Evolutionary conservation across 2,329 filamentous ascomycete genomes (phyloP).

Genomic region (Neonectria neomacrospora): DNA sequence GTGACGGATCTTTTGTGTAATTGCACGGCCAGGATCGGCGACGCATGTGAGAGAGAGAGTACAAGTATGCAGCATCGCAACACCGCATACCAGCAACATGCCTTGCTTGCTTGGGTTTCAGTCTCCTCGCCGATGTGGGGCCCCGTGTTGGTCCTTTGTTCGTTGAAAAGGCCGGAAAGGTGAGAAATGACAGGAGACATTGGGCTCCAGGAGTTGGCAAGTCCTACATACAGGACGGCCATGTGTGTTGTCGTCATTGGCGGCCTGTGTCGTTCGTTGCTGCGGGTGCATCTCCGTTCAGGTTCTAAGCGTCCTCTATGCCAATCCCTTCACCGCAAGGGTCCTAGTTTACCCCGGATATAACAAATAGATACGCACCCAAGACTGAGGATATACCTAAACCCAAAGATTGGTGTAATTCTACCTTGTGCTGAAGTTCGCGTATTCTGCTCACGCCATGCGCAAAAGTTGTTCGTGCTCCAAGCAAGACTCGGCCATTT

Average conservation of each 20-base stretch:
- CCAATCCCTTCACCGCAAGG: too few species aligned
- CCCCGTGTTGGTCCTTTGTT: background rate
- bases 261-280: too few species aligned
- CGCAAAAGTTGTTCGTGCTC: too few species aligned
- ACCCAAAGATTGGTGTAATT: too few species aligned
- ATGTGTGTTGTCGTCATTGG: background rate
- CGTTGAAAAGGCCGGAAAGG: background rate
- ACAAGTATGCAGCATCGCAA: background rate
- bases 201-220: too few species aligned
- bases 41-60: background rate
- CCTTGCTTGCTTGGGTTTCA: background rate
- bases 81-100: background rate
- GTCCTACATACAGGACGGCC: too few species aligned
- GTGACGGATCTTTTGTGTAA: constrained; percentile 5
- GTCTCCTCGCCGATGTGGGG: background rate
- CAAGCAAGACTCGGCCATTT: too few species aligned
- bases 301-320: background rate
- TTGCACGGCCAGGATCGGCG: constrained; percentile 15
- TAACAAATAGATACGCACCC: too few species aligned
- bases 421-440: too few species aligned
- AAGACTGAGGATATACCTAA: too few species aligned
- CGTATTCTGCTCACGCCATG: too few species aligned
- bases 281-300: background rate
- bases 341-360: background rate
- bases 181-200: background rate